Evolutionary conservation across 2,329 filamentous ascomycete species (phyloP), one percentile per base, ranked within the genome.

Genomic region (Drechslera avenae): DNA sequence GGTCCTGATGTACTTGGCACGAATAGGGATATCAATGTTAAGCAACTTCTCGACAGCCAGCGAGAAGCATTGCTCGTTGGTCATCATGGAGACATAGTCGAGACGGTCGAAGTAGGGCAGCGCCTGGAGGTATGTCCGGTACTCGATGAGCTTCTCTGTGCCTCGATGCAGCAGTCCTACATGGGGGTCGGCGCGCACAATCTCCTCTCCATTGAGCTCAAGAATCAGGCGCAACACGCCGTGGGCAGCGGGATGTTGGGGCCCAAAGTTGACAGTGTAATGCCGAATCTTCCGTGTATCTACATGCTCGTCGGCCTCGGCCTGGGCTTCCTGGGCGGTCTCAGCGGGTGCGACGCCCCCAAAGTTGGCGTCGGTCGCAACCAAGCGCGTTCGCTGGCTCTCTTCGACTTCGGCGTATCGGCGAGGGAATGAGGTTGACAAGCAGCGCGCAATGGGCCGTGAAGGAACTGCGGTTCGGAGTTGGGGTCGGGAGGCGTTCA

Each of bases 31-130:
- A 75, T 99, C 95, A 61, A 99, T 82, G 76, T 99, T 99, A 68
- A 99, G 82, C 54, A 99, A 83, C 83, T 99, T 99, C 84, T 99
- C 94, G 48, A 97, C 93, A 16, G 91, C 94, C 62, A 99, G 83
- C 31, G 91, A 86, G 78, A 91, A 99, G 73, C 91, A 96, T 79
- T 99, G 94, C 83, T 99, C 94, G 78, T 99, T 99, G 70, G 94
- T 99, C 94, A 99, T 99, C 95, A 99, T 99, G 69, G 91, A 97
- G 66, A 97, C 92, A 77, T 99, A 99, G 78, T 99, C 94, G 75
- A 99, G 83, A 66, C 94, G 91, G 79, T 99, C 94, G 75, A 99
- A 99, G 82, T 99, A 99, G 49, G 94, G 94, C 72, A 99, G 82
- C 50, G 94, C 94, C 82, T 99, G 94, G 71, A 97, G 84, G 74